Conservation (phyloP, 208 protist species). For the Wallacemonas sp. region DNA sequence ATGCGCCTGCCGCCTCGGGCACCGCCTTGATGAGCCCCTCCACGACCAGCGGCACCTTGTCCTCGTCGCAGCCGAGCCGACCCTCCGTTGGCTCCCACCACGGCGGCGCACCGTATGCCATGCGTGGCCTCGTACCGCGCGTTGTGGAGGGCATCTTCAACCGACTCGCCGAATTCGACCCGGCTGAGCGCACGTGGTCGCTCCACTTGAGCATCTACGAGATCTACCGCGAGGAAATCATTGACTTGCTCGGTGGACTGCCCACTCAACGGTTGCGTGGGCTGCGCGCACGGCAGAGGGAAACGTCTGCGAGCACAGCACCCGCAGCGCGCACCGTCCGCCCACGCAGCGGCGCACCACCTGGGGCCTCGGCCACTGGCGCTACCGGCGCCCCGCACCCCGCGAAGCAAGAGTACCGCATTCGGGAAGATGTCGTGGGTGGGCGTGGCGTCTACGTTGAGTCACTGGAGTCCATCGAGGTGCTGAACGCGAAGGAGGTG, state of each 20-base stretch:
- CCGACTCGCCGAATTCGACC: slow-evolving; percentile 17
- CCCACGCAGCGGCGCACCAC: background rate
- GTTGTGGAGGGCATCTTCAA: slow-evolving; percentile 44
- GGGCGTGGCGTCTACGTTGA: slow-evolving; percentile 40
- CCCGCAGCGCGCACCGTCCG: background rate
- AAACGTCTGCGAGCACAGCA: background rate
- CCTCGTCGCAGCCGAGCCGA: background rate
- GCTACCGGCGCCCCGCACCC: background rate
- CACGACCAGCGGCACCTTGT: background rate
- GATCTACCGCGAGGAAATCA: slow-evolving; percentile 69
- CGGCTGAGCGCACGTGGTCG: slow-evolving; percentile 29
- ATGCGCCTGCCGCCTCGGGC: background rate
- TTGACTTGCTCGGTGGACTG: slow-evolving; percentile 39
- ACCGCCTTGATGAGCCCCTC: background rate
- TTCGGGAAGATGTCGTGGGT: slow-evolving; percentile 33
- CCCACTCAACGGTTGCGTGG: background rate
- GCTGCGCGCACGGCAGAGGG: background rate
- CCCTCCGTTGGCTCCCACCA: background rate
- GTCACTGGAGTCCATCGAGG: slow-evolving; percentile 25
- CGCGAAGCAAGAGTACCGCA: slow-evolving; percentile 22
- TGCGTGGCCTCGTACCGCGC: slow-evolving; percentile 48
- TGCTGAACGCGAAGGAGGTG: slow-evolving; percentile 25
- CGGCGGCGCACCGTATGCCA: slow-evolving; percentile 9
- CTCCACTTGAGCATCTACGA: slow-evolving; percentile 41
- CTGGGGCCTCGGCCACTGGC: background rate